phyloP scores from a whole-genome alignment of 495 filamentous ascomycete genomes.

The Penicillium macrosclerotiorum region DNA sequence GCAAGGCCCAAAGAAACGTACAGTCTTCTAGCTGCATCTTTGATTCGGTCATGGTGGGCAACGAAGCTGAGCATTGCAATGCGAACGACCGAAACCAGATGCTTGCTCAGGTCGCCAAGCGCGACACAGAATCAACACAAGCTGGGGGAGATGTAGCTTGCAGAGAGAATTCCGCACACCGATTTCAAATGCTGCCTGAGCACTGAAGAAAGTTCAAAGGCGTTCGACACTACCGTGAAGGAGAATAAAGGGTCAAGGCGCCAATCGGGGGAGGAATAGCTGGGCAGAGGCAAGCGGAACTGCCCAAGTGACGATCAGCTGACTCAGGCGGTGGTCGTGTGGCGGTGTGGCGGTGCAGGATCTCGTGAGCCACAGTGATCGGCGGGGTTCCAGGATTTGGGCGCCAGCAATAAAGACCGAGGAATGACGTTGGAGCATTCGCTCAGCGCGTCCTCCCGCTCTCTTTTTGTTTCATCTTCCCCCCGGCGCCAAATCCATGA shows the following conservation, averaged over 20 bases:
- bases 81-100: constrained; percentile 25
- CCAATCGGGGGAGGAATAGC: constrained; percentile 10
- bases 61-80: constrained; percentile 45
- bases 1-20: constrained; percentile 44
- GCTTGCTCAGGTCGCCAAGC: constrained; percentile 16
- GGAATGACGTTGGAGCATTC: constrained; percentile 12
- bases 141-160: constrained; percentile 31
- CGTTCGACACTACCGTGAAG: constrained; percentile 2
- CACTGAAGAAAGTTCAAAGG: not conserved
- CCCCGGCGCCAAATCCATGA: not conserved
- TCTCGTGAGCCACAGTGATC: constrained; percentile 3
- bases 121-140: constrained; percentile 22
- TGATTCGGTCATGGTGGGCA: constrained; percentile 66
- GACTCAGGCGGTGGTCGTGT: constrained; percentile 10
- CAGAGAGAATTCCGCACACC: constrained; percentile 30
- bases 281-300: constrained; percentile 4
- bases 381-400: constrained; percentile 12
- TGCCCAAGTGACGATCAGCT: constrained; percentile 21
- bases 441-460: not conserved
- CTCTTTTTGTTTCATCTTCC: not conserved
- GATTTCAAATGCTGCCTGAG: constrained; percentile 17
- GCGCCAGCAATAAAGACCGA: not conserved
- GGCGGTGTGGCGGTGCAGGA: constrained; percentile 1
- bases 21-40: constrained; percentile 88
- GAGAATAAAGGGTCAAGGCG: constrained; percentile 5